phyloP scores from a whole-genome alignment of 176 grass and related monocot genomes.

The Cymbopogon citratus region DNA sequence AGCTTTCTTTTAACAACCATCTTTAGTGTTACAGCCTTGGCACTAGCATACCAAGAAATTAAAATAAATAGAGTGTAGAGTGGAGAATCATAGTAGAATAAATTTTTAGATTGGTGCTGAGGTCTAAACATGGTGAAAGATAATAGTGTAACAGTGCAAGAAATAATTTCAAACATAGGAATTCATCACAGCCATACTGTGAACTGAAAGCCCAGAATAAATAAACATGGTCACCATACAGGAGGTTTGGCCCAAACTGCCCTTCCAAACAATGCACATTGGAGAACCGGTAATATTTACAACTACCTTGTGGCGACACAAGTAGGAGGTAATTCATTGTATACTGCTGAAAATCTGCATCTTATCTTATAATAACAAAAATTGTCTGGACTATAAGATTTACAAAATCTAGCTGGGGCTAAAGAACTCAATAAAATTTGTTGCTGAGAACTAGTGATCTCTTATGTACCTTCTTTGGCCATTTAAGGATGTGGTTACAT shows the following conservation, averaged over 20 bases:
- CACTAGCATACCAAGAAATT: neutral
- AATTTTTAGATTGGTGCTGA: neutral
- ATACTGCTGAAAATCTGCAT: no score
- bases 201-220: neutral
- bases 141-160: neutral
- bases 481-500: neutral
- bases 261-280: neutral
- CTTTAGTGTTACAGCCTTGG: neutral
- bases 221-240: no score
- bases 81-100: neutral
- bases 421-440: no score
- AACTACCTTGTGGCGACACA: neutral
- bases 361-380: no score
- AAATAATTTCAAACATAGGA: neutral
- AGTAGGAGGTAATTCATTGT: neutral
- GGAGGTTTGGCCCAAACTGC: neutral
- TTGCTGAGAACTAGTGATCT: no score
- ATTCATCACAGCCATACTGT: neutral
- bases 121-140: neutral
- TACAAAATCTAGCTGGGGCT: no score
- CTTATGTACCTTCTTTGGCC: no score
- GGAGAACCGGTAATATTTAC: neutral
- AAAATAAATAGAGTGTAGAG: neutral
- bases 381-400: no score
- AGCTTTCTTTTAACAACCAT: neutral